Evolutionary conservation across 352 stramenopile species (phyloP), one percentile per base, ranked within the genome.

Genomic region (Globisporangium heterothallicum): DNA sequence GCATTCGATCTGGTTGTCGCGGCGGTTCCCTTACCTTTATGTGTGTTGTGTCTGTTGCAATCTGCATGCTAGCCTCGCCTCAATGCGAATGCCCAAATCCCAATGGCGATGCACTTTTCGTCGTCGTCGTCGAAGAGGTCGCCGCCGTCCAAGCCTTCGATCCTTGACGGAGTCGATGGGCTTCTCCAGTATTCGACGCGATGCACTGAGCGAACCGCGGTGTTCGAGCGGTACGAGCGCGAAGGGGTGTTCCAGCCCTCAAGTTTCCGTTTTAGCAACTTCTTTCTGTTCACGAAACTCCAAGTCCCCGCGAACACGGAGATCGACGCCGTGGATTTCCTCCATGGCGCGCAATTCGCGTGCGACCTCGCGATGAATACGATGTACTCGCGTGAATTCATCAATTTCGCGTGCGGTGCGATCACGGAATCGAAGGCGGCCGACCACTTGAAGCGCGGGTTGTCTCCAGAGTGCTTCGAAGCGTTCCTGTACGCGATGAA

Each of bases 341-440:
- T 83, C 4, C 61, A 80, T 8, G 72, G 72, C 25, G 72, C 72
- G 16, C 58, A 68, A 6, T 78, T 80, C 47, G 69, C 69, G 22
- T 76, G 63, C 38, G 72, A 84, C 42, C 34, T 76, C 21, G 68
- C 61, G 2, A 63, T 79, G 55, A 58, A 78, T 42, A 73, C 68
- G 19, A 78, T 84, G 68, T 80, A 84, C 61, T 78, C 63, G 58
- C 64, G 35, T 19, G 70, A 80, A 55, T 77, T 84, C 34, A 55
- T 78, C 12, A 75, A 78, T 34, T 80, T 70, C 26, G 65, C 72
- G 18, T 64, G 49, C 27, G 66, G 69, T n/a, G 59, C 50, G 14
- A 70, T 78, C 43, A 63, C 49, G 13, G 59, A 77, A 48, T 78
- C 68, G 3, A 36, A 48, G 13, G 67, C 66, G 2, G 51, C 51